Evolutionary conservation across 2,329 filamentous ascomycete species (phyloP), one percentile per base, ranked within the genome.

Genomic region (Verticillium nonalfalfae): DNA sequence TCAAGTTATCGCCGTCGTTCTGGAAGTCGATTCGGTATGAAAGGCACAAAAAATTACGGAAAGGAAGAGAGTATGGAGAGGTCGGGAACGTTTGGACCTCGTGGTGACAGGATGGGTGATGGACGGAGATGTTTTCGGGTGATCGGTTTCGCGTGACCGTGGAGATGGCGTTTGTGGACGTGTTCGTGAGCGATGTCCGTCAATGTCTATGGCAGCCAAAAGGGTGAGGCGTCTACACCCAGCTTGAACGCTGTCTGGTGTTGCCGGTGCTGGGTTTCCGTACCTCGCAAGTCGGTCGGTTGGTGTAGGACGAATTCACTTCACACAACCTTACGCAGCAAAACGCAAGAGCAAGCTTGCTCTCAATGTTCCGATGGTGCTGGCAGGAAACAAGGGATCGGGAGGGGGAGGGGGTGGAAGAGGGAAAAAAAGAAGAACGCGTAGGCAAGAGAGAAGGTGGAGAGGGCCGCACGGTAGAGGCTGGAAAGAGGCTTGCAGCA

Each of bases 391-490:
- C 45, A 50, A 50, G 45, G 45, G 45, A 50, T 50, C 26, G n/a
- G 45, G 39, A n/a, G n/a, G n/a, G 45, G 45, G 45, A 50, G 45
- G 26, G 55, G 35, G 55, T 36, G 55, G 39, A 58, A 45, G 38
- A 39, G 39, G 26, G 26, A 26, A 58, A 50, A 45, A 58, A 58
- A 40, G 57, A 58, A 58, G 57, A 26, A 50, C 57, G 31, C 39
- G 45, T 38, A 9, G 57, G 35, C 26, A 58, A 58, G 50, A 58
- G 57, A 39, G 57, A 58, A 40, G 57, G 57, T 58, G 57, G 57
- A 58, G 57, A 58, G 38, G 45, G 45, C 45, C 18, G 45, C 45
- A 50, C 45, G 18, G 45, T 50, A 50, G 45, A 50, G 45, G 45
- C 45, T 50, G 45, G 45, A 50, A 50, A n/a, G 45, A 50, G 45